phyloP scores from a whole-genome alignment of 75 land plant species.

The Pinus taeda region DNA sequence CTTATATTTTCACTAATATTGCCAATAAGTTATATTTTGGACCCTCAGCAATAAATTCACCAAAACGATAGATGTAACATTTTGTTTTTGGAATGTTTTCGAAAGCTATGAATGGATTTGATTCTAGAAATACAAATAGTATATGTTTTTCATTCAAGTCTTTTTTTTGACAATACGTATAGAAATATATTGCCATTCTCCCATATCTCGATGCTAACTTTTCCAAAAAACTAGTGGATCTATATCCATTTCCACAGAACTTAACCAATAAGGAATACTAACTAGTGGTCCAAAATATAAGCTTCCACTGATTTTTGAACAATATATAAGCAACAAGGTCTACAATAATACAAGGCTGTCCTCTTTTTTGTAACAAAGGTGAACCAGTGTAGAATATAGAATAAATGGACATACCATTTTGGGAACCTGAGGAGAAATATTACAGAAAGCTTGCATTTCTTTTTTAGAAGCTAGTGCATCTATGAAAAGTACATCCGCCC shows the following conservation, averaged over 20 bases:
- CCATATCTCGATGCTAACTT: background rate
- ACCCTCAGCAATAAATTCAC: too few species aligned
- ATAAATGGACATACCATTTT: constrained; percentile 65
- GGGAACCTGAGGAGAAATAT: constrained; percentile 65
- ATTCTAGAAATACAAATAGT: too few species aligned
- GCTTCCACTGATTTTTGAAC: background rate
- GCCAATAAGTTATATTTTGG: too few species aligned
- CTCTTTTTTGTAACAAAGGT: background rate
- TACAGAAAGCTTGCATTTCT: constrained; percentile 90
- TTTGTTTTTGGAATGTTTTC: too few species aligned
- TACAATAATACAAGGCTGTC: background rate
- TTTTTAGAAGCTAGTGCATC: constrained; percentile 92
- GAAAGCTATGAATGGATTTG: too few species aligned
- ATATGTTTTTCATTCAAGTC: too few species aligned
- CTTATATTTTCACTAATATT: too few species aligned
- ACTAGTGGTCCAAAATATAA: background rate
- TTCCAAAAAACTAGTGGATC: background rate
- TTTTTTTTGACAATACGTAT: too few species aligned
- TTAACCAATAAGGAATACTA: background rate
- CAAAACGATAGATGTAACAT: too few species aligned
- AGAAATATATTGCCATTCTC: background rate
- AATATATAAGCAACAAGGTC: background rate
- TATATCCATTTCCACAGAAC: background rate
- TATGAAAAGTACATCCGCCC: constrained; percentile 96
- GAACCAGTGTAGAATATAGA: background rate